phyloP scores from a whole-genome alignment of 202 grass and related monocot species.

The Miscanthus sacchariflorus region DNA sequence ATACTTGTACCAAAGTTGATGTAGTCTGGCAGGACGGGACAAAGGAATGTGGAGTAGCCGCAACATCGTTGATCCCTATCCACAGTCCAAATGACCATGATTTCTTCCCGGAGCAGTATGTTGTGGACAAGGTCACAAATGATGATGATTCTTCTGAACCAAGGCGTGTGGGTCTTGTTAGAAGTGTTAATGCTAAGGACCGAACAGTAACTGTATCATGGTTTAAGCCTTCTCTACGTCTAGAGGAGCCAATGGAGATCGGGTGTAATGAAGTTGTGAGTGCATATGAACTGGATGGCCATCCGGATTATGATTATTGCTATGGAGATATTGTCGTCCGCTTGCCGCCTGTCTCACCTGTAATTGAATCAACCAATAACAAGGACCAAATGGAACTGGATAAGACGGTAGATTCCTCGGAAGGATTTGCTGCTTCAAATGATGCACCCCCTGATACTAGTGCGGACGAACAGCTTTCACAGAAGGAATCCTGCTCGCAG shows the following conservation, averaged over 20 bases:
- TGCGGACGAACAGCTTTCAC: constrained; percentile 49
- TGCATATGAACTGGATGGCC: constrained; percentile 90
- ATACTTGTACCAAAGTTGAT: constrained; percentile 76
- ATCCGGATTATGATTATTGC: constrained; percentile 98
- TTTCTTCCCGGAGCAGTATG: constrained; percentile 94
- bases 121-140: constrained; percentile 76
- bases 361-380: constrained; percentile 51
- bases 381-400: constrained; percentile 52
- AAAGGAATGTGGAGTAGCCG: constrained; percentile 65
- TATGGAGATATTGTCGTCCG: constrained; percentile 94
- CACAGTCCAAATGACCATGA: constrained; percentile 91
- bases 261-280: constrained; percentile 83
- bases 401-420: constrained; percentile 52
- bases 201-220: constrained; percentile 81
- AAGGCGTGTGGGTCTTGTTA: constrained; percentile 75
- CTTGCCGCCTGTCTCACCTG: constrained; percentile 73
- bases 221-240: constrained; percentile 67
- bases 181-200: constrained; percentile 80
- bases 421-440: constrained; percentile 47
- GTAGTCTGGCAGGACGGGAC: constrained; percentile 94
- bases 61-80: constrained; percentile 83
- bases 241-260: constrained; percentile 62
- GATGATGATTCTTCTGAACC: constrained; percentile 77
- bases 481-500: constrained; percentile 53
- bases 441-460: constrained; percentile 27